Conservation (phyloP, 2,329 filamentous ascomycete genomes). For the Xylaria sp. region DNA sequence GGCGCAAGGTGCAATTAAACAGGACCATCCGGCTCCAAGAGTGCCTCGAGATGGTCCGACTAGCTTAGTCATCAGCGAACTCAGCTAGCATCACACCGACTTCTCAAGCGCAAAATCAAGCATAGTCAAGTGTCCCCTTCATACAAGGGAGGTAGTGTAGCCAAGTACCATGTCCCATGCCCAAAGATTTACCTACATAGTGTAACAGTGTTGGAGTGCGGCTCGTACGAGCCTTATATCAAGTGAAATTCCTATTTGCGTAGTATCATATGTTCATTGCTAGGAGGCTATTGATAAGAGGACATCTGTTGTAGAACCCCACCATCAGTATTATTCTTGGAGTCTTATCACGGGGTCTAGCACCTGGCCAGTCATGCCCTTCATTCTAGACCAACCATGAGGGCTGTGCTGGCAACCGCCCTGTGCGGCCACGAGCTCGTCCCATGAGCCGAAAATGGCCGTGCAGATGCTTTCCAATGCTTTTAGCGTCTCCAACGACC, state of each 20-base stretch:
- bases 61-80: conserved; percentile 3
- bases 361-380: conserved; percentile 17
- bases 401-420: conserved; percentile 33
- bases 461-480: conserved; percentile 10
- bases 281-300: conserved; percentile 12
- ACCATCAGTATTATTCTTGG: conserved; percentile 20
- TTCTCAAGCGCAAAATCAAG: conserved; percentile 14
- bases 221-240: not conserved
- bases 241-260: not conserved
- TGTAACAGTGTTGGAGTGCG: not conserved
- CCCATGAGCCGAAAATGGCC: conserved; percentile 15
- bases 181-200: not conserved
- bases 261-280: conserved; percentile 3
- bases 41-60: not conserved
- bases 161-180: not conserved
- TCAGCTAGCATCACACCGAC: conserved; percentile 29
- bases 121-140: not conserved
- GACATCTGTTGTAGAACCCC: conserved; percentile 15
- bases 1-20: not conserved
- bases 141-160: not conserved
- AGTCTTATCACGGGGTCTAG: conserved; percentile 31
- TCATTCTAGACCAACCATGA: conserved; percentile 13
- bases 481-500: conserved; percentile 15
- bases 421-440: conserved; percentile 25
- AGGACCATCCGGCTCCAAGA: not conserved